These are phyloP conservation scores for Myriosclerotinia scirpicola DNA, from an alignment of 2,329 filamentous ascomycete species.

Conservation along the genomic window DNA sequence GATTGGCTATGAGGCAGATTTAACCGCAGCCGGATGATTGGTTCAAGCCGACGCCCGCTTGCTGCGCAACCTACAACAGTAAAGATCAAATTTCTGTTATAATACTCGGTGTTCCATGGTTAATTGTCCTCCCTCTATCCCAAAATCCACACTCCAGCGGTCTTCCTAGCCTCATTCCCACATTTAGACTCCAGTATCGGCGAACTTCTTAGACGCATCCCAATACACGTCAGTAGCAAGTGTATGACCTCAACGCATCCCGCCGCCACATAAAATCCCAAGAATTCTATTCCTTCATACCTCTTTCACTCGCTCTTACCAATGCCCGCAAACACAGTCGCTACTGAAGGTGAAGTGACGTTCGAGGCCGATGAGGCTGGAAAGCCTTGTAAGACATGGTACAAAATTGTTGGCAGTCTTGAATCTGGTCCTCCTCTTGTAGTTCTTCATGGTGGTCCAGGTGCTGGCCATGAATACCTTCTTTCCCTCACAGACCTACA, in stretches of 20 bases:
- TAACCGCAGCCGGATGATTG: background rate
- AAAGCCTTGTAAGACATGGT: slow-evolving; percentile 44
- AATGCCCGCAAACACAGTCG: background rate
- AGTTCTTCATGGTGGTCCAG: slow-evolving; percentile 48
- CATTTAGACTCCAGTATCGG: background rate
- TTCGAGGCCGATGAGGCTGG: slow-evolving; percentile 41
- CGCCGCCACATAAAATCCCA: background rate
- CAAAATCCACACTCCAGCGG: background rate
- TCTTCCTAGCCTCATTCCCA: background rate
- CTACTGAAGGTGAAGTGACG: slow-evolving; percentile 33
- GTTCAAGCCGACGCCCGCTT: background rate
- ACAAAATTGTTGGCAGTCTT: slow-evolving; percentile 43
- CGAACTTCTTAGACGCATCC: too few relatives aligned
- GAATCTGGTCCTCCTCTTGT: slow-evolving; percentile 7
- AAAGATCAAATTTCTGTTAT: too few relatives aligned
- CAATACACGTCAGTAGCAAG: too few relatives aligned
- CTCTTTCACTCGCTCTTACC: background rate
- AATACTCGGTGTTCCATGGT: too few relatives aligned
- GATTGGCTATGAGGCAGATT: background rate
- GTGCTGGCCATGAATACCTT: slow-evolving; percentile 48
- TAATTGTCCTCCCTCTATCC: background rate
- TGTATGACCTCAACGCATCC: background rate
- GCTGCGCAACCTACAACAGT: too few relatives aligned
- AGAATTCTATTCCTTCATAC: background rate
- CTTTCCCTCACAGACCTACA: slow-evolving; percentile 44